These are phyloP conservation scores for Claviceps fusiformis DNA, from an alignment of 2,329 filamentous ascomycete genomes.

Conservation along the genomic window DNA sequence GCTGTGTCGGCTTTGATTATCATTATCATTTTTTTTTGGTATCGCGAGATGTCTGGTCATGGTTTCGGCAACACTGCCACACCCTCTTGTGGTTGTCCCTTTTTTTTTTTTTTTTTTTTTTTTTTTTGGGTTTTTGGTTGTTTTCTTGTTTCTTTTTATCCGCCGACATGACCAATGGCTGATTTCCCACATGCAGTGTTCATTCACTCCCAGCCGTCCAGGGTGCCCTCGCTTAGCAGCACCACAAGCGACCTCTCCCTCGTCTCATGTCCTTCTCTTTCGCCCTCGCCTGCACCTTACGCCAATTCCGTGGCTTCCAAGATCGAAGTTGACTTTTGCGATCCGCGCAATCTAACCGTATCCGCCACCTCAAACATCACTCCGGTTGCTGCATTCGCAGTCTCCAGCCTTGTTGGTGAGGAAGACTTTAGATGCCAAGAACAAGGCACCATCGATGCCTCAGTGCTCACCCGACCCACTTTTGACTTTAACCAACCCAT, in stretches of 20 bases:
- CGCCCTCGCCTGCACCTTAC: slow-evolving; percentile 72
- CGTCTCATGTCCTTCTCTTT: slow-evolving; percentile 71
- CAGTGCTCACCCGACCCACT: slow-evolving; percentile 23
- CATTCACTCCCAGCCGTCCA: slow-evolving; percentile 31
- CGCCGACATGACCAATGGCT: slow-evolving; percentile 16
- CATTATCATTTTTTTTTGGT: not conserved
- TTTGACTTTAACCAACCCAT: slow-evolving; percentile 40
- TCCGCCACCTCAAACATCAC: slow-evolving; percentile 36
- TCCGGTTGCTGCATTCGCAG: slow-evolving; percentile 47
- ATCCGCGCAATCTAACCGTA: slow-evolving; percentile 80
- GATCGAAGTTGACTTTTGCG: slow-evolving; percentile 72
- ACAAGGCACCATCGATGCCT: slow-evolving; percentile 33
- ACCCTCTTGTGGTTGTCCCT: not conserved
- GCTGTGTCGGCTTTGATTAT: not conserved
- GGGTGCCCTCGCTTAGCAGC: slow-evolving; percentile 46
- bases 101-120: not conserved
- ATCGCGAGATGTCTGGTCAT: not conserved
- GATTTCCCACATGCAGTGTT: slow-evolving; percentile 30
- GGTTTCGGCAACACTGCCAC: not conserved
- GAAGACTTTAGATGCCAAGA: slow-evolving; percentile 42
- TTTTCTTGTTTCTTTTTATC: not conserved
- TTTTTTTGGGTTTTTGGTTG: not conserved
- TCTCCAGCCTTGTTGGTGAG: slow-evolving; percentile 53
- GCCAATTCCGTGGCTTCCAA: slow-evolving; percentile 56
- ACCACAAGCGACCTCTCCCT: slow-evolving; percentile 59